Percentiles rank a stretch among this genome's conserved stretches.
Conservation (phyloP, 2,329 filamentous ascomycete species). For the Hypoxylon sp. region DNA sequence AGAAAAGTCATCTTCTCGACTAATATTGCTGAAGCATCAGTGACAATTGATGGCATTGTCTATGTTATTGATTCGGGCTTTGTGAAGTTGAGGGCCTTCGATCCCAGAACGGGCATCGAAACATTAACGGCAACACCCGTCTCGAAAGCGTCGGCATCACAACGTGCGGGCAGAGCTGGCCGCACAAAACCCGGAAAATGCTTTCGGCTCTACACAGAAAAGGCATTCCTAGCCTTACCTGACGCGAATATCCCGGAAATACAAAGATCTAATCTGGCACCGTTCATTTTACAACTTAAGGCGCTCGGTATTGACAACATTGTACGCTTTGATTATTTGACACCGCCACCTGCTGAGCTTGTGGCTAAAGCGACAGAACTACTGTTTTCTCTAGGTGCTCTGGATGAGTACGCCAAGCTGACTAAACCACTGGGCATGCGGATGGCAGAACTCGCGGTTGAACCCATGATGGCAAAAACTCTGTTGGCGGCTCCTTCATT, state of each 20-base stretch:
- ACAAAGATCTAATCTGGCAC: constrained; percentile 90
- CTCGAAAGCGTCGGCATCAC: constrained; percentile 92
- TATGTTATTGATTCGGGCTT: constrained; percentile 93
- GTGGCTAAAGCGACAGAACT: constrained; percentile 89
- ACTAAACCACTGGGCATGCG: constrained; percentile 87
- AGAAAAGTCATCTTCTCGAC: constrained; percentile 94
- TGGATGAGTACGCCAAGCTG: constrained; percentile 91
- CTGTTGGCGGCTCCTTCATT: constrained; percentile 82
- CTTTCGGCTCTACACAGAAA: constrained; percentile 90
- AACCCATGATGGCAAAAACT: constrained; percentile 95
- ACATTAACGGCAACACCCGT: constrained; percentile 84
- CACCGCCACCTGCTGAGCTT: constrained; percentile 85
- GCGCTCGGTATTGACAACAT: constrained; percentile 96
- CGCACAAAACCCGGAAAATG: constrained; percentile 93
- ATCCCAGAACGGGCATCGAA: constrained; percentile 87
- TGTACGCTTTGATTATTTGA: constrained; percentile 89
- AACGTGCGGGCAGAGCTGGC: constrained; percentile 90
- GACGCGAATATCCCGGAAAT: constrained; percentile 89
- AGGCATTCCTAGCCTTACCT: constrained; percentile 73
- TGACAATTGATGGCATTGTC: constrained; percentile 92
- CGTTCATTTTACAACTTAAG: constrained; percentile 90
- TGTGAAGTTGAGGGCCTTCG: constrained; percentile 89
- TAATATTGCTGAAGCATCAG: constrained; percentile 95
- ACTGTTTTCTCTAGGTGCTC: constrained; percentile 85
- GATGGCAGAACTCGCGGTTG: constrained; percentile 93